Base-by-base conservation (phyloP, 2,329 filamentous ascomycete species). In the Botrytis paeoniae region DNA sequence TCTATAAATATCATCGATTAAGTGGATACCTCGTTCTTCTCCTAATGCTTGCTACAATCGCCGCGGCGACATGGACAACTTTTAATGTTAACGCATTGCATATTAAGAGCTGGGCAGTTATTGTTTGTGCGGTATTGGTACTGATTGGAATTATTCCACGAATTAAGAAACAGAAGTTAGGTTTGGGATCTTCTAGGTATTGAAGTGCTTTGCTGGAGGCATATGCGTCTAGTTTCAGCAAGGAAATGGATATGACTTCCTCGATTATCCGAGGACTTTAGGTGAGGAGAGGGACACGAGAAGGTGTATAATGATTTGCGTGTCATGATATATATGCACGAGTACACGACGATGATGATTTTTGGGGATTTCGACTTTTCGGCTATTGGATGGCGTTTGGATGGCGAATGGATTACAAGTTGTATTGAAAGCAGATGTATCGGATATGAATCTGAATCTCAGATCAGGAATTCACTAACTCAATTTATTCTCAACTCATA, bases 1-100 rank as follows among this genome's bases (percentile, higher is more conserved):
- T 97, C 60, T 98, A 95, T 86, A 98, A 97, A 83, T 97, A 95
- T 79, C 96, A 98, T 82, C 89, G 95, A 43, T 83, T 88, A 71
- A 87, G 86, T 35, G 96, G 95, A 3, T 98, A 99, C 80, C 76
- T 89, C 12, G 84, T 95, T 73, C 83, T 95, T 71, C 79, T 91
- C 69, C 79, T 97, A 78, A 86, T 95, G 75, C 83, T 97, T 75
- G 89, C 88, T 16, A 96, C 95, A 0, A 87, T 97, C 57, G 84
- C 87, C 66, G 91, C 91, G 37, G 93, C 95, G 1, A 93, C 91
- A 4, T 86, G 90, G 83, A 98, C 95, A 1, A 86, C 87, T 48
- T 98, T 91, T 82, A 94, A 92, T 79, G 80, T 88, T 75, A 87
- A 86, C 37, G 87, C 92, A 2, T 82, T 96, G 73, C 85, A 89